phyloP scores from a whole-genome alignment of 495 filamentous ascomycete species.

The Bombardia bombarda region DNA sequence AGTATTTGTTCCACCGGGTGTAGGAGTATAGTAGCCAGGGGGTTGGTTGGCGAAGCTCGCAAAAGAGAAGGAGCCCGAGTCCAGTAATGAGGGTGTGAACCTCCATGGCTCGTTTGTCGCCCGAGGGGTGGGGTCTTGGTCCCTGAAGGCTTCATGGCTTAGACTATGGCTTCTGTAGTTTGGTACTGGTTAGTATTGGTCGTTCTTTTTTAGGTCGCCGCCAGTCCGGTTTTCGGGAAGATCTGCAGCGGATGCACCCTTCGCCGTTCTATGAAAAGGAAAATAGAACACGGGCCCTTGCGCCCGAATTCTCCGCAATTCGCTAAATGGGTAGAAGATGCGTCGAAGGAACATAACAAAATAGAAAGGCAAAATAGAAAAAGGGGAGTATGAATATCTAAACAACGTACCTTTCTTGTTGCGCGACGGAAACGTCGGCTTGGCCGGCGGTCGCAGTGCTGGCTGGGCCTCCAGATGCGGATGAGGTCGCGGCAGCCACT shows the following conservation, averaged over 20 bases:
- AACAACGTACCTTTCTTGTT: constrained; percentile 43
- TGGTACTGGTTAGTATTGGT: background rate
- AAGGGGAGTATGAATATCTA: constrained; percentile 4
- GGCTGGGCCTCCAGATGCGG: constrained; percentile 24
- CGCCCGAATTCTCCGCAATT: background rate
- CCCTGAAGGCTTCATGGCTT: constrained; percentile 52
- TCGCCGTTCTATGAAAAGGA: background rate
- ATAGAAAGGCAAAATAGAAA: background rate
- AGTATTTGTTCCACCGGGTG: constrained; percentile 74
- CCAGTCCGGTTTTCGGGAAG: background rate
- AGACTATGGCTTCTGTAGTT: constrained; percentile 28
- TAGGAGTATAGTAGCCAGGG: constrained; percentile 81
- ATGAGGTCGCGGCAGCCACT: constrained; percentile 34
- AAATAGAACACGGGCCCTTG: background rate
- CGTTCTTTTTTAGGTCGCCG: background rate
- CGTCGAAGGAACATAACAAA: background rate
- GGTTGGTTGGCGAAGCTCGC: constrained; percentile 67
- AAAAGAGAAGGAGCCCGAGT: constrained; percentile 77
- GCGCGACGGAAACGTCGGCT: constrained; percentile 29
- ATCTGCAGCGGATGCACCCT: constrained; percentile 1
- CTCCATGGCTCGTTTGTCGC: constrained; percentile 69
- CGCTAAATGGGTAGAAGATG: background rate
- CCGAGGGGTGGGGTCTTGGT: constrained; percentile 71
- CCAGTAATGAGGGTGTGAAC: constrained; percentile 81
- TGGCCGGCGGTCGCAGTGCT: constrained; percentile 31